Percentiles rank a stretch among this genome's conserved stretches.
phyloP scores from a whole-genome alignment of 2,329 filamentous ascomycete species.

The Diplocarpon mali region DNA sequence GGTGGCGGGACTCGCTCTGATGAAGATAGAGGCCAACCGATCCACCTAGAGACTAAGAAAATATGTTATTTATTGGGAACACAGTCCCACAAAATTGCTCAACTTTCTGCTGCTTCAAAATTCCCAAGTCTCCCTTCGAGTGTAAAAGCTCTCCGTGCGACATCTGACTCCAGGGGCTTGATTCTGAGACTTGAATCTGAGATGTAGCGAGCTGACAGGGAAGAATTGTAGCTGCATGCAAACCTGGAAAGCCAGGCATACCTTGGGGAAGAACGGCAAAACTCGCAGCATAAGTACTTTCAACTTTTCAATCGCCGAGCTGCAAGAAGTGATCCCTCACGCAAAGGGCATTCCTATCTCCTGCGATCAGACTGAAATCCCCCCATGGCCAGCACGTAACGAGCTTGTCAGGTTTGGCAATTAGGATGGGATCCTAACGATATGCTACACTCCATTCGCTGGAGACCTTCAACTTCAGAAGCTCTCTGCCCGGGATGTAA shows the following conservation, averaged over 20 bases:
- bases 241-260: conserved; percentile 27
- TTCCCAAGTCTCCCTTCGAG: neutral
- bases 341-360: conserved; percentile 34
- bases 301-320: conserved; percentile 31
- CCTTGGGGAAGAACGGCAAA: conserved; percentile 21
- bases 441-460: conserved; percentile 55
- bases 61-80: conserved; percentile 9
- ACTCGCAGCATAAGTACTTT: conserved; percentile 21
- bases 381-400: conserved; percentile 21
- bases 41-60: conserved; percentile 2
- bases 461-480: conserved; percentile 31
- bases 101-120: conserved; percentile 2
- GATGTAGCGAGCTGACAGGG: neutral
- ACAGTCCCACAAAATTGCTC: conserved; percentile 6
- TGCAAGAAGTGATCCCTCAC: conserved; percentile 38
- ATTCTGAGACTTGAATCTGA: no score
- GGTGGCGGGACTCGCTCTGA: neutral
- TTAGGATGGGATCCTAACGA: conserved; percentile 36
- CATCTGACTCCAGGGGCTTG: no score
- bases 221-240: conserved; percentile 9
- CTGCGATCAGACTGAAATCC: conserved; percentile 29
- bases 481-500: conserved; percentile 17
- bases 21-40: neutral
- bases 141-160: no score
- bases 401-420: conserved; percentile 19